phyloP scores from a whole-genome alignment of 2,329 filamentous ascomycete species.

The Botrytis fragariae region DNA sequence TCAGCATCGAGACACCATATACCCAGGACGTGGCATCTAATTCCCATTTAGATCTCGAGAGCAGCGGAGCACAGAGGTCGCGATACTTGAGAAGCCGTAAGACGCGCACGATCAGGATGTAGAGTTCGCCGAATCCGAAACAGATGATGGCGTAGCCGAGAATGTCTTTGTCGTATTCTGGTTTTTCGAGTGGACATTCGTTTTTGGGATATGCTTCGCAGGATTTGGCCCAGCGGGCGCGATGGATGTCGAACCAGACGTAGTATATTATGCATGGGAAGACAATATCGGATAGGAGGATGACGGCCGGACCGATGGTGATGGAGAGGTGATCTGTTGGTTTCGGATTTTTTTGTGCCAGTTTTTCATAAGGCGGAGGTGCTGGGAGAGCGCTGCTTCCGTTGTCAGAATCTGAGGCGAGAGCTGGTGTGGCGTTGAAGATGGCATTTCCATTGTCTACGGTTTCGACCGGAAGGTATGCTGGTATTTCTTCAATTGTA shows the following conservation, averaged over 20 bases:
- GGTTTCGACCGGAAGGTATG: not conserved
- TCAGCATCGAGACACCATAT: constrained; percentile 29
- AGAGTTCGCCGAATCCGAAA: constrained; percentile 29
- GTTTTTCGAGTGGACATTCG: constrained; percentile 23
- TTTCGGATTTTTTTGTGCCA: constrained; percentile 30
- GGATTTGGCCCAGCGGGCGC: constrained; percentile 21
- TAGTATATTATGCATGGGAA: constrained; percentile 32
- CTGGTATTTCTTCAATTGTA: not conserved
- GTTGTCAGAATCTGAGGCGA: constrained; percentile 2
- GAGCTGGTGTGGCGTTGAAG: not conserved
- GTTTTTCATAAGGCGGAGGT: constrained; percentile 26
- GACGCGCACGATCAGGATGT: constrained; percentile 27
- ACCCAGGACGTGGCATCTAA: constrained; percentile 32
- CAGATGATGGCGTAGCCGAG: constrained; percentile 29
- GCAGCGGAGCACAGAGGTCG: constrained; percentile 28
- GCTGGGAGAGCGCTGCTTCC: not conserved
- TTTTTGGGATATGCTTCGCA: constrained; percentile 21
- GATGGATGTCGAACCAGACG: constrained; percentile 19
- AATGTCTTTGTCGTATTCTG: constrained; percentile 27
- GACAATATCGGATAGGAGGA: constrained; percentile 29
- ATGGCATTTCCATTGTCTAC: constrained; percentile 12
- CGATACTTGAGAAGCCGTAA: constrained; percentile 23
- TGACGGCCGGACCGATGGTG: constrained; percentile 29
- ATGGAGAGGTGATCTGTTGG: constrained; percentile 30
- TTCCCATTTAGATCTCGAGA: constrained; percentile 29